Evolutionary conservation across 2,329 filamentous ascomycete genomes (phyloP), one percentile per base, ranked within the genome.

Genomic region (Nigrospora oryzae): DNA sequence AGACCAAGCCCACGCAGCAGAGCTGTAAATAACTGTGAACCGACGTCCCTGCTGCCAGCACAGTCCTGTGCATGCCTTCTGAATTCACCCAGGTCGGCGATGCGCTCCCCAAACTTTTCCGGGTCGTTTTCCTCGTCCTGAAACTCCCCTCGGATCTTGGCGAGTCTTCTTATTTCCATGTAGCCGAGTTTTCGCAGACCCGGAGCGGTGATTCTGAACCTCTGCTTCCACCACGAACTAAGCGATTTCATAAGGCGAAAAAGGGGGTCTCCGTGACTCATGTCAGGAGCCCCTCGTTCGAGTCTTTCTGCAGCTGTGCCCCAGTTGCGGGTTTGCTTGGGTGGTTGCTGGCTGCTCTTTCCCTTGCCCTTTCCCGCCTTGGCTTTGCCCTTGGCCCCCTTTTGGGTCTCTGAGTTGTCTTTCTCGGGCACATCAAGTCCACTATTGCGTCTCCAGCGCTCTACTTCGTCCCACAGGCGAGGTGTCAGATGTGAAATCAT

Each of bases 141-240:
- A 61, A 84, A 89, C 0, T 79, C 82, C 31, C 83, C 81, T 7
- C 84, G 79, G 48, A 93, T 73, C n/a, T 82, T 77, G 53, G 89
- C 83, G 2, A 95, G 67, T 19, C 80, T 75, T 53, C 84, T 74
- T n/a, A 89, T 75, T 1, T 85, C 74, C 69, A 91, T 85, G 60
- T 97, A 97, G 0, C 93, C 93, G 59, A 79, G 75, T 66, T 97
- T 98, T n/a, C 90, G 77, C 17, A 97, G 58, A 0, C 87, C 88
- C 0, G 90, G 89, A 0, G 83, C 77, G 1, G 81, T 88, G 37
- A 93, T 73, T 2, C 71, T 77, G 62, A 95, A 98, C 32, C 83
- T 75, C 55, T 89, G 85, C 60, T 83, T 89, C 93, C 93, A 98
- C 73, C 89, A 96, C 2, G 82, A 77, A 11, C 83, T 73, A n/a